A percentile compares a stretch with the other conserved stretches of the same genome.
These are phyloP conservation scores for Buddleja alternifolia DNA, from an alignment of 257 asterid species.

Conservation along the genomic window DNA sequence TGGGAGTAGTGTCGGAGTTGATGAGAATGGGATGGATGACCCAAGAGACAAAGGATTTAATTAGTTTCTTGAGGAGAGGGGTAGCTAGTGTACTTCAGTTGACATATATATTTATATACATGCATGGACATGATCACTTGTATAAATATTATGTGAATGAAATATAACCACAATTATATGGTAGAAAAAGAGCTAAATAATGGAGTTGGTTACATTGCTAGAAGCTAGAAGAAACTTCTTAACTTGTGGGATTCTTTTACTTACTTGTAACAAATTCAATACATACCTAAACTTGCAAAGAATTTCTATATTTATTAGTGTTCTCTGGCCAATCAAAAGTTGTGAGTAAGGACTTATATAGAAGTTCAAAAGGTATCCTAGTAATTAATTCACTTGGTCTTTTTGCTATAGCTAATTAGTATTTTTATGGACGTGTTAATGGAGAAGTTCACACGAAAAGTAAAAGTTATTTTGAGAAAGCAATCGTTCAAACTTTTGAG, in stretches of 20 bases:
- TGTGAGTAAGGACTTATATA: not conserved
- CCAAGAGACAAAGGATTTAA: no score
- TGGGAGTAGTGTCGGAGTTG: no score
- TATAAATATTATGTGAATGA: conserved; percentile 4
- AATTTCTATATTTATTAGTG: no score
- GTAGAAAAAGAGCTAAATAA: not conserved
- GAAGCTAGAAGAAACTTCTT: conserved; percentile 43
- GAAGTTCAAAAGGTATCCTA: not conserved
- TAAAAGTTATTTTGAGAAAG: conserved; percentile 18
- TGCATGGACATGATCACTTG: not conserved
- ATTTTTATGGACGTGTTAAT: not conserved
- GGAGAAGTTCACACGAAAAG: conserved; percentile 26
- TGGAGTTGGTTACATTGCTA: conserved; percentile 33
- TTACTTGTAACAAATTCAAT: not conserved
- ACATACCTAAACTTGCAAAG: no score
- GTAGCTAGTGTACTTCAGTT: no score
- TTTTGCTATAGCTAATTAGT: not conserved
- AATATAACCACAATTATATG: no score
- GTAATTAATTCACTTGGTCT: not conserved
- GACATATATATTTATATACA: no score
- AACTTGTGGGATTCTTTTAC: conserved; percentile 26
- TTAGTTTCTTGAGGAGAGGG: no score
- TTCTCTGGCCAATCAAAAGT: no score
- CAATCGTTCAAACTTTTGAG: conserved; percentile 29
- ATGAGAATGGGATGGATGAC: no score